These are phyloP conservation scores for Prunus mume DNA, from an alignment of 306 rosid species.

Conservation along the genomic window DNA sequence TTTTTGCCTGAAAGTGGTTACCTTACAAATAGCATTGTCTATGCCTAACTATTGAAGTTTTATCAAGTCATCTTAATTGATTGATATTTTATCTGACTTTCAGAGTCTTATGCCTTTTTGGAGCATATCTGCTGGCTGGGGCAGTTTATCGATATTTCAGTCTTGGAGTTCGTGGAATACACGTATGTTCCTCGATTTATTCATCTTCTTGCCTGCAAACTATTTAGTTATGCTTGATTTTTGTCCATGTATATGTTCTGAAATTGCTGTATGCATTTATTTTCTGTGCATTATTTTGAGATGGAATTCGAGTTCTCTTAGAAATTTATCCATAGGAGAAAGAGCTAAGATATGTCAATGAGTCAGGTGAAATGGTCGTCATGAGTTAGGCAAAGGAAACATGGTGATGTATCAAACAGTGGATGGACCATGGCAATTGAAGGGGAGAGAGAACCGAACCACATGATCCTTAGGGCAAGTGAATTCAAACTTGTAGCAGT, in stretches of 20 bases:
- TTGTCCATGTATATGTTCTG: neutral
- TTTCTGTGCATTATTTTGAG: neutral
- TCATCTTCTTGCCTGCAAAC: slow-evolving; percentile 13
- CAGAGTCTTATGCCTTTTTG: slow-evolving; percentile 78
- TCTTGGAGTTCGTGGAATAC: slow-evolving; percentile 66
- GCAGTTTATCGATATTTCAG: slow-evolving; percentile 55
- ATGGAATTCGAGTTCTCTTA: neutral
- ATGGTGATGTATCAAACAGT: neutral
- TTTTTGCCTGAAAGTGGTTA: neutral
- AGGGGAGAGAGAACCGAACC: slow-evolving; percentile 1
- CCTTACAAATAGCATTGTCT: neutral
- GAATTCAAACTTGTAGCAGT: neutral
- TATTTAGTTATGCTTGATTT: slow-evolving; percentile 4
- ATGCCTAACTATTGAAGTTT: slow-evolving; percentile 19
- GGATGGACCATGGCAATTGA: neutral
- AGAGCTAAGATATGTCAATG: neutral
- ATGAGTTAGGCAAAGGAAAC: neutral
- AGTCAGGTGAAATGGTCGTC: neutral
- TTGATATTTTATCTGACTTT: slow-evolving; percentile 22
- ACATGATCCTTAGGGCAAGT: neutral
- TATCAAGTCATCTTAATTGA: slow-evolving; percentile 9
- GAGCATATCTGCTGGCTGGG: slow-evolving; percentile 71
- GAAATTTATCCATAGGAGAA: neutral
- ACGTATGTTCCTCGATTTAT: slow-evolving; percentile 46
- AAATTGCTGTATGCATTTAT: neutral